Evolutionary conservation across 306 rosid genomes (phyloP).

Genomic region (Quercus aquifolioides): DNA sequence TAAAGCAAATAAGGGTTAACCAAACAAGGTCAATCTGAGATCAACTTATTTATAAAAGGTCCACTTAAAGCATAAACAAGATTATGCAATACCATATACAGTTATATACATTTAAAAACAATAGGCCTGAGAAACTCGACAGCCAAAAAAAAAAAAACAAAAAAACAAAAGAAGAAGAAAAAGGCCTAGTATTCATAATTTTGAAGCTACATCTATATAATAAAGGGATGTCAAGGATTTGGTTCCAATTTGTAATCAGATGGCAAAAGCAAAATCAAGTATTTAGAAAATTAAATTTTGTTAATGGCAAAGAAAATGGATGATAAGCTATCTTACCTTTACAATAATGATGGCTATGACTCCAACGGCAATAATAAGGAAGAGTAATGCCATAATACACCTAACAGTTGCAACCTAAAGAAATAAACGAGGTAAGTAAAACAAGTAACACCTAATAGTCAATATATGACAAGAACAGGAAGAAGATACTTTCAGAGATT

Average conservation of each 20-base stretch:
- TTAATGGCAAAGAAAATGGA: not conserved
- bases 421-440: constrained; percentile 5
- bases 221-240: not conserved
- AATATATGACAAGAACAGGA: constrained; percentile 14
- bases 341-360: constrained; percentile 81
- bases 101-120: not conserved
- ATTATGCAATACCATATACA: not conserved
- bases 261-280: not conserved
- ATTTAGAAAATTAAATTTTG: not conserved
- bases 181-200: not conserved
- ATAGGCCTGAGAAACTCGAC: not conserved
- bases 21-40: not conserved
- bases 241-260: not conserved
- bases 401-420: constrained; percentile 86
- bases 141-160: not conserved
- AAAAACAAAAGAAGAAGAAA: not conserved
- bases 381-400: constrained; percentile 76
- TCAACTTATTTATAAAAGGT: not conserved
- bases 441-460: not conserved
- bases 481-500: constrained; percentile 49
- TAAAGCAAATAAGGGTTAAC: not conserved
- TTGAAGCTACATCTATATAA: not conserved
- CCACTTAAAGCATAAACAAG: not conserved
- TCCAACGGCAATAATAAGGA: constrained; percentile 68
- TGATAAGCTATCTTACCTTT: constrained; percentile 45